Evolutionary conservation across 352 stramenopile species (phyloP).

Genomic region (Phytophthora vignae): DNA sequence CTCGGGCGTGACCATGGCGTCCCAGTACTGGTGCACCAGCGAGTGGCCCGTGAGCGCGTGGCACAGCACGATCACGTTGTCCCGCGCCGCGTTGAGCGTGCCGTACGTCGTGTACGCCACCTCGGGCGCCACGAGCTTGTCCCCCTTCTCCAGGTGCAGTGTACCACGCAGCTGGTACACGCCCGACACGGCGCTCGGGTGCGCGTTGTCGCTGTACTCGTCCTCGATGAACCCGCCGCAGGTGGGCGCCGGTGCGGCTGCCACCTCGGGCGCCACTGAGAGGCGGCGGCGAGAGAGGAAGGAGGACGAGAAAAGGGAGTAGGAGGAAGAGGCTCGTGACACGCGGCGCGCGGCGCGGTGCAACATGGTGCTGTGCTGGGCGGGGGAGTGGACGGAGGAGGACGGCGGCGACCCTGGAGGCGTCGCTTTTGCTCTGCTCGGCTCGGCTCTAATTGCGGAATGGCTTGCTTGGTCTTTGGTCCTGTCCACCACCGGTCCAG

Average conservation of each 20-base stretch:
- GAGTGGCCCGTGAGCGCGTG: conserved; percentile 97
- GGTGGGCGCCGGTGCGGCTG: neutral
- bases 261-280: conserved; percentile 27
- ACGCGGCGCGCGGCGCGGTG: conserved; percentile 28
- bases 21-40: conserved; percentile 94
- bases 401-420: neutral
- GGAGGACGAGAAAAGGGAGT: too few species aligned
- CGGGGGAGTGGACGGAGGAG: conserved; percentile 8
- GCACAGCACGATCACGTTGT: conserved; percentile 95
- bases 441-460: conserved; percentile 21
- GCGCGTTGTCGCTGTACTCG: conserved; percentile 64
- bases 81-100: conserved; percentile 79
- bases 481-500: conserved; percentile 21
- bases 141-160: conserved; percentile 72
- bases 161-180: conserved; percentile 52
- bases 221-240: conserved; percentile 50
- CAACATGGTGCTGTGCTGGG: conserved; percentile 27
- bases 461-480: conserved; percentile 17
- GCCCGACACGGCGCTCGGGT: conserved; percentile 52
- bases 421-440: conserved; percentile 7
- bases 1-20: conserved; percentile 93
- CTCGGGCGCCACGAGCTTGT: conserved; percentile 67
- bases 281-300: conserved; percentile 15
- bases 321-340: conserved; percentile 9
- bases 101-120: conserved; percentile 97